These are phyloP conservation scores for Triticum turgidum DNA, from an alignment of 176 grass and related monocot species.

Conservation along the genomic window DNA sequence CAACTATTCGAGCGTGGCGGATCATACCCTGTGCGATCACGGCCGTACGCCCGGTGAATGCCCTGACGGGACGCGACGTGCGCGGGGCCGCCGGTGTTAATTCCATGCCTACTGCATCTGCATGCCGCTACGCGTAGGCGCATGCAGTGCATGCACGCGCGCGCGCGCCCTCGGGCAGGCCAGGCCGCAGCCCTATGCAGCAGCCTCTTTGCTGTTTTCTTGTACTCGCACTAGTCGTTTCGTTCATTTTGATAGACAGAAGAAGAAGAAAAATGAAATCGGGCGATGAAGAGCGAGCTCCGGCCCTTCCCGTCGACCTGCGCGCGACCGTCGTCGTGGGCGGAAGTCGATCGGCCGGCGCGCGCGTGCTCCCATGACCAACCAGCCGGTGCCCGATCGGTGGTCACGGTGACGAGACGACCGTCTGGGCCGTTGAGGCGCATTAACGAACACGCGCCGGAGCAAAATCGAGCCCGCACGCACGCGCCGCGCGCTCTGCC, in stretches of 20 bases:
- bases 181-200: background rate
- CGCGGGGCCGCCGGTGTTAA: conserved; percentile 9
- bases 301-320: too few relatives aligned
- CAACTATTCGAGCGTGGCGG: conserved; percentile 12
- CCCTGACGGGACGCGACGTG: conserved; percentile 38
- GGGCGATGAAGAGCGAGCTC: too few relatives aligned
- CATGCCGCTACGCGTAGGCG: background rate
- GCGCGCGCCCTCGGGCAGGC: background rate
- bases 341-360: too few relatives aligned
- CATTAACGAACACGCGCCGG: conserved; percentile 1
- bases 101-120: background rate
- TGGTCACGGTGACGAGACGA: background rate
- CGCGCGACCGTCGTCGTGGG: too few relatives aligned
- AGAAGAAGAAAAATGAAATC: too few relatives aligned
- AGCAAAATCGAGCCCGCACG: background rate
- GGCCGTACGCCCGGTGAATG: conserved; percentile 26
- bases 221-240: too few relatives aligned
- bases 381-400: too few relatives aligned
- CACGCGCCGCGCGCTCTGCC: background rate
- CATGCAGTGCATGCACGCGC: background rate
- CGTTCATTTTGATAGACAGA: too few relatives aligned
- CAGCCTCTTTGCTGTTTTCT: too few relatives aligned
- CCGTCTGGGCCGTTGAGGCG: background rate
- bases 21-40: conserved; percentile 18
- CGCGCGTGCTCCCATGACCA: too few relatives aligned